Evolutionary conservation across 1,284 basidiomycete species (phyloP).

Genomic region (Xerocomus amazonicus): DNA sequence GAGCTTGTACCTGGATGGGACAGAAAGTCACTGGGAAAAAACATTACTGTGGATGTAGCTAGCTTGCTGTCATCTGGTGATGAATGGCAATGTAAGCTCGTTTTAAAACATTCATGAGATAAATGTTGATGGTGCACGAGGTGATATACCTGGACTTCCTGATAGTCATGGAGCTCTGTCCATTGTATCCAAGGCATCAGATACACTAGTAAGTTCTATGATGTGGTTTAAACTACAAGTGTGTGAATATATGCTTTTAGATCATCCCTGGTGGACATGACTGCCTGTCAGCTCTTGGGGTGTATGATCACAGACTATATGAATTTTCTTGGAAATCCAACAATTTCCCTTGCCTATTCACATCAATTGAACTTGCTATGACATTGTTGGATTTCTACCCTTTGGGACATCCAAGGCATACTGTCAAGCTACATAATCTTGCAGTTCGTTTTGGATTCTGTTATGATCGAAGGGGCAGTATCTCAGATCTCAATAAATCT

Average conservation of each 20-base stretch:
- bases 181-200: neutral
- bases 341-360: neutral
- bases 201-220: neutral
- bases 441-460: neutral
- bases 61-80: neutral
- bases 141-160: neutral
- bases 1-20: neutral
- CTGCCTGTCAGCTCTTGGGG: neutral
- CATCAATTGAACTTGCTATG: no score
- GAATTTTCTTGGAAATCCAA: neutral
- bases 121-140: neutral
- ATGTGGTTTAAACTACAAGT: neutral
- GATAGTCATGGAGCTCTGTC: neutral
- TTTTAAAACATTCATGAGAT: no score
- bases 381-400: neutral
- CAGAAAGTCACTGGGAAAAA: neutral
- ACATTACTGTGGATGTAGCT: neutral
- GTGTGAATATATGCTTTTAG: neutral
- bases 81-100: neutral
- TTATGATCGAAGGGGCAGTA: neutral
- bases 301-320: neutral
- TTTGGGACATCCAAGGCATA: neutral
- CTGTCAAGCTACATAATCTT: neutral
- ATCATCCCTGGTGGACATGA: neutral
- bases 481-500: neutral